Evolutionary conservation across 805 yeast genomes (phyloP).

Genomic region (Saccharomycopsis lassenensis): DNA sequence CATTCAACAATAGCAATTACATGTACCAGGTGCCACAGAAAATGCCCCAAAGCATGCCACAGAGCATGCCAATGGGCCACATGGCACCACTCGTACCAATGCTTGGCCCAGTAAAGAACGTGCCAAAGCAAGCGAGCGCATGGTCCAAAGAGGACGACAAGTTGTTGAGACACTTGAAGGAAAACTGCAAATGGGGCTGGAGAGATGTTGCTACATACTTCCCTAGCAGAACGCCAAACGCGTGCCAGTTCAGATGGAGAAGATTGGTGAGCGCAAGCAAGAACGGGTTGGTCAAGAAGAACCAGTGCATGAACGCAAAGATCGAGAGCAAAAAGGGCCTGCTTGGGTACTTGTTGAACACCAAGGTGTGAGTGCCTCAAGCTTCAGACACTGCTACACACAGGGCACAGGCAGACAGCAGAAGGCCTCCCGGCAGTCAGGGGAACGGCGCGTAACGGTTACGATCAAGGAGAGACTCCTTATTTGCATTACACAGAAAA

Average conservation of each 20-base stretch:
- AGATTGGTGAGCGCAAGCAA: conserved; percentile 22
- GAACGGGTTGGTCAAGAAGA: conserved; percentile 2
- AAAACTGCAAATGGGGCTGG: conserved; percentile 44
- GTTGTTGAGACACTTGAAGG: conserved; percentile 35
- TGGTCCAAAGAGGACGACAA: conserved; percentile 39
- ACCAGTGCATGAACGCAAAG: not conserved
- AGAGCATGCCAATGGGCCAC: conserved; percentile 1
- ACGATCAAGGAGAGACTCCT: too few species aligned
- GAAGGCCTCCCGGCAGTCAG: too few species aligned
- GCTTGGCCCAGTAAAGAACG: too few species aligned
- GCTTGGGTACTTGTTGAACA: conserved; percentile 4
- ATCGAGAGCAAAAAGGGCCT: conserved; percentile 4
- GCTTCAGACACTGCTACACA: too few species aligned
- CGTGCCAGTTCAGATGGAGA: conserved; percentile 48
- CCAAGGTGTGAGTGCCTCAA: not conserved
- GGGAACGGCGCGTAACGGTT: too few species aligned
- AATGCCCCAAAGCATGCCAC: not conserved
- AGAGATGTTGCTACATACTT: conserved; percentile 40
- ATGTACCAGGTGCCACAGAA: not conserved
- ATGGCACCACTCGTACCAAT: conserved; percentile 2
- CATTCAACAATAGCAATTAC: not conserved
- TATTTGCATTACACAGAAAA: too few species aligned
- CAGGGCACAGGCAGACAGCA: too few species aligned
- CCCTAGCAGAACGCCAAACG: conserved; percentile 42
- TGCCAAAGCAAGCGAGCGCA: conserved; percentile 24